These are phyloP conservation scores for Puccinia coronata DNA, from an alignment of 1,284 basidiomycete species.

Conservation along the genomic window DNA sequence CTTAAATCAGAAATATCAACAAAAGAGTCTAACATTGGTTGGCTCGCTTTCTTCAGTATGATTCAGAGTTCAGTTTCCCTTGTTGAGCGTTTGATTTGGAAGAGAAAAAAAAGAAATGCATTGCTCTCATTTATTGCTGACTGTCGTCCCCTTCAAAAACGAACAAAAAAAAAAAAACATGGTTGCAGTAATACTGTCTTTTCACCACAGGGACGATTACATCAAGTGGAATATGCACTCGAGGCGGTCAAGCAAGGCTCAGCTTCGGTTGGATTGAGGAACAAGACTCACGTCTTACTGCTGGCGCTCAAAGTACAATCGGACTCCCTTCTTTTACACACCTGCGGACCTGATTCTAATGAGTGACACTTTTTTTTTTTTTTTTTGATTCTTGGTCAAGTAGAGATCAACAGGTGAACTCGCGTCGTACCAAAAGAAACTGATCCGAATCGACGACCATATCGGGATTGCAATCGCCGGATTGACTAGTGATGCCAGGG, in stretches of 20 bases:
- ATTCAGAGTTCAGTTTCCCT: conserved; percentile 28
- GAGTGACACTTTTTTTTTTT: conserved; percentile 7
- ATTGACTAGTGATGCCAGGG: conserved; percentile 94
- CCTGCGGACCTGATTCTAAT: not conserved
- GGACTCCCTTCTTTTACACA: not conserved
- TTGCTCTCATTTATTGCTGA: too few species aligned
- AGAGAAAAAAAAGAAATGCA: not conserved
- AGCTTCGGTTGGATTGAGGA: conserved; percentile 91
- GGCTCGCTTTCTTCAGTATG: conserved; percentile 17
- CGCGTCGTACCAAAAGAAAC: conserved; percentile 98
- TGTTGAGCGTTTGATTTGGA: not conserved
- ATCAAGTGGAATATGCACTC: conserved; percentile 98
- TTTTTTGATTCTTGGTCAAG: not conserved
- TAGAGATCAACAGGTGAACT: conserved; percentile 98
- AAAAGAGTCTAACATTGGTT: not conserved
- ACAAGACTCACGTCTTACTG: conserved; percentile 90
- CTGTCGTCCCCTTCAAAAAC: not conserved
- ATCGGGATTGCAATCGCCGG: conserved; percentile 98
- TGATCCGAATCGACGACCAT: conserved; percentile 99
- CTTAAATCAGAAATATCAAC: not conserved
- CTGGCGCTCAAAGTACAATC: conserved; percentile 81
- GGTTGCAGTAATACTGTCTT: conserved; percentile 84
- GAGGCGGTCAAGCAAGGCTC: conserved; percentile 99
- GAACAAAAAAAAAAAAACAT: not conserved
- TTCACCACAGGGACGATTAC: conserved; percentile 79